Conservation (phyloP, 169 alveolate species). For the Plasmodium ovale region DNA sequence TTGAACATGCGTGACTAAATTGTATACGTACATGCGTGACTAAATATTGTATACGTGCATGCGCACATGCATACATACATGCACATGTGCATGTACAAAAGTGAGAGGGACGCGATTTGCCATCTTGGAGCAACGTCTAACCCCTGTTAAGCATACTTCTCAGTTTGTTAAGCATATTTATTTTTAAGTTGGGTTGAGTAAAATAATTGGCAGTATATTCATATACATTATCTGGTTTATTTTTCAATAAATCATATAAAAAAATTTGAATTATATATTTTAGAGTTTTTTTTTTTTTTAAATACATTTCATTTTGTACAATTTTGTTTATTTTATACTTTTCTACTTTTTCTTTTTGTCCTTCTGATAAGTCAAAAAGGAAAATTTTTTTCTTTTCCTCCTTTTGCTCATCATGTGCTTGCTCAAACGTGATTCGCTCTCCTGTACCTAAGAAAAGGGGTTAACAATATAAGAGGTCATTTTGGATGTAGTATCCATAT, state of each 20-base stretch:
- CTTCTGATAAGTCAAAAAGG: slow-evolving; percentile 26
- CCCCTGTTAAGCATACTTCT: background rate
- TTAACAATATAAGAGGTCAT: too few species aligned
- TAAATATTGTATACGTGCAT: too few species aligned
- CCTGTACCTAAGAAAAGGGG: too few species aligned
- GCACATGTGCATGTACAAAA: background rate
- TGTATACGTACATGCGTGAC: too few species aligned
- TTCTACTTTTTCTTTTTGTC: slow-evolving; percentile 31
- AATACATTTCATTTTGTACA: slow-evolving; percentile 64
- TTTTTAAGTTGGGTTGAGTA: slow-evolving; percentile 35
- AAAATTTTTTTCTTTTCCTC: slow-evolving; percentile 20
- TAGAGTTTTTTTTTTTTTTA: slow-evolving; percentile 52
- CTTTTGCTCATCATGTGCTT: slow-evolving; percentile 19
- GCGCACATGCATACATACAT: background rate
- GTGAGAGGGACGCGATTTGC: too few species aligned
- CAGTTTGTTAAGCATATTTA: slow-evolving; percentile 2
- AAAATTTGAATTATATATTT: slow-evolving; percentile 51
- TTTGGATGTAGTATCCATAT: too few species aligned
- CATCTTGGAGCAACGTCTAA: too few species aligned
- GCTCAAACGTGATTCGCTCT: slow-evolving; percentile 27
- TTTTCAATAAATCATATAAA: slow-evolving; percentile 39
- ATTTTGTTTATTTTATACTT: slow-evolving; percentile 48
- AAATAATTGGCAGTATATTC: slow-evolving; percentile 54
- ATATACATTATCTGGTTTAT: slow-evolving; percentile 51
- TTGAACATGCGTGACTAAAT: too few species aligned